Percentiles rank a stretch among this genome's conserved stretches.
Conservation (phyloP, 1,284 basidiomycete species). For the Sanghuangporus sanghuang region DNA sequence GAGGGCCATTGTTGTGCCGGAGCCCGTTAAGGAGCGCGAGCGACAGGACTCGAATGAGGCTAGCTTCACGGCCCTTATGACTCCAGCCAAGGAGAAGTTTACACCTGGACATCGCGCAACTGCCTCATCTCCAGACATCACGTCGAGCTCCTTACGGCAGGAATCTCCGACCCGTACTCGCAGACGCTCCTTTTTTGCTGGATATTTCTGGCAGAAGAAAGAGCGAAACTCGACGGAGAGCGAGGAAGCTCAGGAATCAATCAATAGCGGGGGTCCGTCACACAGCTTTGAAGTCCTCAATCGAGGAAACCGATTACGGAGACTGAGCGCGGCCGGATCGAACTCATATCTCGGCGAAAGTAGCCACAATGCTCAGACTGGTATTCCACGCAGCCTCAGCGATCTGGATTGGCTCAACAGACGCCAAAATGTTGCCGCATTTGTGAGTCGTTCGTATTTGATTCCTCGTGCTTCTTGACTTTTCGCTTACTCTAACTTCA, state of each 20-base stretch:
- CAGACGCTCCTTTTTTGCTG: constrained; percentile 7
- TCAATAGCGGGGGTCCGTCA: constrained; percentile 5
- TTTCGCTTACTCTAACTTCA: constrained; percentile 26
- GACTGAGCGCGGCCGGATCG: constrained; percentile 40
- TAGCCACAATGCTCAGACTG: constrained; percentile 31
- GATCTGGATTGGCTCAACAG: constrained; percentile 73
- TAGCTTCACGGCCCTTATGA: constrained; percentile 13
- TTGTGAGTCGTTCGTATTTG: constrained; percentile 43
- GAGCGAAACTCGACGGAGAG: constrained; percentile 5
- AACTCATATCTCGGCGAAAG: constrained; percentile 35
- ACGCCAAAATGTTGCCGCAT: constrained; percentile 58
- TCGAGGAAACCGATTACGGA: constrained; percentile 28
- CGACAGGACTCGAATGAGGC: constrained; percentile 16
- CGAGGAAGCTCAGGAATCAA: constrained; percentile 4
- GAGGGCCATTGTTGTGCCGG: not conserved
- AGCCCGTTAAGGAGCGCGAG: not conserved
- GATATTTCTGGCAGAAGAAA: constrained; percentile 5
- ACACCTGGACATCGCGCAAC: not conserved
- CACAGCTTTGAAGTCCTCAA: constrained; percentile 54
- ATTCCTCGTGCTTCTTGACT: constrained; percentile 4
- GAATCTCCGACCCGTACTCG: constrained; percentile 10
- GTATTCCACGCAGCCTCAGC: constrained; percentile 46
- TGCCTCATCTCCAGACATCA: constrained; percentile 8
- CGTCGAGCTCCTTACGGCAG: not conserved
- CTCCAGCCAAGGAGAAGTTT: constrained; percentile 6